Conservation (phyloP, 2,329 filamentous ascomycete genomes). For the Periconia sp. region DNA sequence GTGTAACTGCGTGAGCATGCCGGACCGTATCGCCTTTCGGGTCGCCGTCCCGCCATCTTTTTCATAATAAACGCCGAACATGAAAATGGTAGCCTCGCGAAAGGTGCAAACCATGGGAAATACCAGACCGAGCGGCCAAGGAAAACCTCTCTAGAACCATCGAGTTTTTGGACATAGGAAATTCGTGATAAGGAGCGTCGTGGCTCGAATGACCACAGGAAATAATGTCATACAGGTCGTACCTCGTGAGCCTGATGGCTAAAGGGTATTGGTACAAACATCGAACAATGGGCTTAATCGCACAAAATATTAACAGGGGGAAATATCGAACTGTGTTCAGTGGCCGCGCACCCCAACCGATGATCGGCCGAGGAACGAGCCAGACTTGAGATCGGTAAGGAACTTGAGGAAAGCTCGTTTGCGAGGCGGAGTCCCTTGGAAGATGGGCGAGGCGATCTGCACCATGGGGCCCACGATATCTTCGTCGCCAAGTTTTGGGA, state of each 20-base stretch:
- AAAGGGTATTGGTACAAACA: slow-evolving; percentile 41
- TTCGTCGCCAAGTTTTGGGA: slow-evolving; percentile 84
- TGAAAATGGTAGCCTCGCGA: slow-evolving; percentile 20
- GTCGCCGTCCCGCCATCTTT: slow-evolving; percentile 13
- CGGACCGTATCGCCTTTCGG: slow-evolving; percentile 23
- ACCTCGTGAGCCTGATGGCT: slow-evolving; percentile 39
- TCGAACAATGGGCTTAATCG: slow-evolving; percentile 30
- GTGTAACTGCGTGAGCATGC: slow-evolving; percentile 30
- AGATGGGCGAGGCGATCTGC: slow-evolving; percentile 49
- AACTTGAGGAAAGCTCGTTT: slow-evolving; percentile 48
- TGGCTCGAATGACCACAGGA: slow-evolving; percentile 35
- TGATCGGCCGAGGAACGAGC: slow-evolving; percentile 38
- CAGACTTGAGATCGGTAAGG: slow-evolving; percentile 44
- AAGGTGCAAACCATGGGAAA: slow-evolving; percentile 15
- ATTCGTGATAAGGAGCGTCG: slow-evolving; percentile 44
- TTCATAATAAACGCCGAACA: slow-evolving; percentile 24
- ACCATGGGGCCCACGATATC: slow-evolving; percentile 95
- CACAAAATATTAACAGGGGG: slow-evolving; percentile 39
- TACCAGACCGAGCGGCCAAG: slow-evolving; percentile 17
- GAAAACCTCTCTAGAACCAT: slow-evolving; percentile 29
- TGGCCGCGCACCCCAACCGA: slow-evolving; percentile 34
- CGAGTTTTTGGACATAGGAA: slow-evolving; percentile 36
- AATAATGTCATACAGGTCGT: slow-evolving; percentile 46
- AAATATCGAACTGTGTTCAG: slow-evolving; percentile 20
- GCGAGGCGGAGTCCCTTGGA: slow-evolving; percentile 44